Conservation (phyloP, 768 basidiomycete genomes). For the Boletus fagicola region DNA sequence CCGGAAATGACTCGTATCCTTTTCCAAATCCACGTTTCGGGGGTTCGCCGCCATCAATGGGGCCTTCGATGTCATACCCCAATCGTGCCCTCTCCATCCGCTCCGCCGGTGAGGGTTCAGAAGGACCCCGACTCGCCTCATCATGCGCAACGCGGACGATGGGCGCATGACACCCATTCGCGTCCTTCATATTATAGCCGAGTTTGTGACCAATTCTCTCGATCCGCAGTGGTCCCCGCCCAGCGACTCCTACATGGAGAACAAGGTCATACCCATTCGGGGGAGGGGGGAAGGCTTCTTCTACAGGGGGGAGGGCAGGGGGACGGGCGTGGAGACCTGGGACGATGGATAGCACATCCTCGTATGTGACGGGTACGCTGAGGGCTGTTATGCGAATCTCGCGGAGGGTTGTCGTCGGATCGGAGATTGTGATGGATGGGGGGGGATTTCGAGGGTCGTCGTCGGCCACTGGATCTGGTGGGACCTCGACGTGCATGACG, state of each 20-base stretch:
- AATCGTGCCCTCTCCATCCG: constrained; percentile 31
- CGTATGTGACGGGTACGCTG: constrained; percentile 58
- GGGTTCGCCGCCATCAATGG: constrained; percentile 28
- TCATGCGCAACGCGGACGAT: constrained; percentile 32
- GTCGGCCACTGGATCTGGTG: constrained; percentile 20
- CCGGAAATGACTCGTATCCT: constrained; percentile 36
- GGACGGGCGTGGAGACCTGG: constrained; percentile 63
- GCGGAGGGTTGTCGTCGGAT: constrained; percentile 25
- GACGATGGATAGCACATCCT: constrained; percentile 50
- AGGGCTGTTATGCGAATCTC: constrained; percentile 61
- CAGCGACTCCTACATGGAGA: constrained; percentile 68
- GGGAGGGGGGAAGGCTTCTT: constrained; percentile 39
- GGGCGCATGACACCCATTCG: constrained; percentile 55
- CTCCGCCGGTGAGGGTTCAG: constrained; percentile 26
- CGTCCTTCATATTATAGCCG: constrained; percentile 70
- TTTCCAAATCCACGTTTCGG: constrained; percentile 37
- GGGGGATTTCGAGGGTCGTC: constrained; percentile 16
- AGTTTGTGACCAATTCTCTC: constrained; percentile 66
- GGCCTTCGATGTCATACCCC: constrained; percentile 29
- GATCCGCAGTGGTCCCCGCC: constrained; percentile 60
- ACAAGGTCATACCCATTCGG: constrained; percentile 63
- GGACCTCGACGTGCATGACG: constrained; percentile 42
- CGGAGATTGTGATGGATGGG: not conserved
- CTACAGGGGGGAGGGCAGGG: constrained; percentile 44
- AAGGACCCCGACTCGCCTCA: constrained; percentile 18